Conservation (phyloP, 139 green algal species). For the Prasinococcaceae sp. region DNA sequence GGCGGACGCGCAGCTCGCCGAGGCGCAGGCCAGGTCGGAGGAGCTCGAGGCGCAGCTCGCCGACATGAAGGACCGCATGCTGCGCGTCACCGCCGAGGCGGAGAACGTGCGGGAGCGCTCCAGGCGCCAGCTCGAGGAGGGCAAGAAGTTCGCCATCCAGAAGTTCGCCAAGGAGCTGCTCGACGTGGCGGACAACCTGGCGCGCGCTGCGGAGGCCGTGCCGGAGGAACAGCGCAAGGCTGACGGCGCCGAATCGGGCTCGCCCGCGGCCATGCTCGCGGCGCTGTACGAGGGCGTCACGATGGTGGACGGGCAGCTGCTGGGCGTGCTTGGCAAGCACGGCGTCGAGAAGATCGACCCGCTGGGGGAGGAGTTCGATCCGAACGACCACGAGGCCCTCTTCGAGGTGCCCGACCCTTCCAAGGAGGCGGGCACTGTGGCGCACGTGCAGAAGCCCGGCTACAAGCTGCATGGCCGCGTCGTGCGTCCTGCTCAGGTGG, state of each 20-base stretch:
- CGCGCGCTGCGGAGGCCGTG: constrained; percentile 55
- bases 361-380: constrained; percentile 72
- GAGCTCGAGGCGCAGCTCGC: constrained; percentile 5
- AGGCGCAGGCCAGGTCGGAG: too few relatives aligned
- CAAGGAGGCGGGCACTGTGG: constrained; percentile 61
- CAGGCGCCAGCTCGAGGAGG: constrained; percentile 39
- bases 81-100: constrained; percentile 73
- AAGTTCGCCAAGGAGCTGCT: constrained; percentile 61
- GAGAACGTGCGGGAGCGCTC: constrained; percentile 76
- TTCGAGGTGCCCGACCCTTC: constrained; percentile 67
- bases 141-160: constrained; percentile 72
- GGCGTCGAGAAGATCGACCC: constrained; percentile 56
- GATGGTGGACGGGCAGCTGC: constrained; percentile 68
- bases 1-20: too few relatives aligned
- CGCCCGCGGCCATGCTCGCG: constrained; percentile 35
- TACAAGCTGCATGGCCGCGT: constrained; percentile 28
- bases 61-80: constrained; percentile 47
- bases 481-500: constrained; percentile 26
- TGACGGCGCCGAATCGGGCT: constrained; percentile 21
- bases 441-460: constrained; percentile 53
- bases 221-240: constrained; percentile 26
- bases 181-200: constrained; percentile 89
- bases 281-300: constrained; percentile 65
- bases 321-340: constrained; percentile 53
- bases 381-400: constrained; percentile 81